Evolutionary conservation across 495 filamentous ascomycete species (phyloP).

Genomic region (Penicillium cosmopolitanum): DNA sequence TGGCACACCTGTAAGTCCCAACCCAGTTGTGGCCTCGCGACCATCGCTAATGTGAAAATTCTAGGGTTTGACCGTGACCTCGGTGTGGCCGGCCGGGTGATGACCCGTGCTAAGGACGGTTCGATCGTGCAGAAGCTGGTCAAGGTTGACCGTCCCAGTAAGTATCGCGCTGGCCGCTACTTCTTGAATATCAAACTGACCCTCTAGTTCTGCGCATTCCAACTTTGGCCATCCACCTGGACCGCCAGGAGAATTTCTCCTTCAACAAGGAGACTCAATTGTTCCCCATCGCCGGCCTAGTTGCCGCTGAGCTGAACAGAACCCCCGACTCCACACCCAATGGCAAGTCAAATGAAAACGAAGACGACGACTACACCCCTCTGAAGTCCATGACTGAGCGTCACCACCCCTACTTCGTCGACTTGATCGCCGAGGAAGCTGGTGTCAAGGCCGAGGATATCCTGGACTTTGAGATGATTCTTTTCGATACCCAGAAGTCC

Average conservation of each 20-base stretch:
- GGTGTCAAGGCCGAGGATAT: conserved; percentile 70
- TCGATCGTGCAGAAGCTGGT: conserved; percentile 82
- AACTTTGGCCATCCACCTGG: conserved; percentile 90
- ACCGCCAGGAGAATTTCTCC: conserved; percentile 78
- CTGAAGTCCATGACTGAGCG: conserved; percentile 77
- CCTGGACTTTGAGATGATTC: conserved; percentile 91
- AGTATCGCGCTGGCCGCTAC: conserved; percentile 12
- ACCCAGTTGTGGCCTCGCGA: background rate
- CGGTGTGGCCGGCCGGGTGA: conserved; percentile 83
- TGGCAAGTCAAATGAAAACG: conserved; percentile 43
- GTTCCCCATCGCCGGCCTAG: conserved; percentile 88
- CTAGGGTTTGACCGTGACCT: conserved; percentile 96
- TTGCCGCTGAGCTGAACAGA: conserved; percentile 84
- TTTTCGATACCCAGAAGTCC: conserved; percentile 93
- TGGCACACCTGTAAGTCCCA: conserved; percentile 61
- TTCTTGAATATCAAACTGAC: too few species aligned
- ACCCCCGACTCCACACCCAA: conserved; percentile 25
- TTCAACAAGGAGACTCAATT: conserved; percentile 98
- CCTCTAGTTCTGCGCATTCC: conserved; percentile 77
- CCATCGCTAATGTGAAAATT: background rate
- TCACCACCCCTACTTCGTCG: conserved; percentile 85
- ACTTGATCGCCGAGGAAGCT: conserved; percentile 81
- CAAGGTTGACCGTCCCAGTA: conserved; percentile 84
- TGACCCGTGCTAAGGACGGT: conserved; percentile 75
- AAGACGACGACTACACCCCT: conserved; percentile 59